Evolutionary conservation across 306 rosid genomes (phyloP), one percentile per base, ranked within the genome.

Genomic region (Castanospermum australe): DNA sequence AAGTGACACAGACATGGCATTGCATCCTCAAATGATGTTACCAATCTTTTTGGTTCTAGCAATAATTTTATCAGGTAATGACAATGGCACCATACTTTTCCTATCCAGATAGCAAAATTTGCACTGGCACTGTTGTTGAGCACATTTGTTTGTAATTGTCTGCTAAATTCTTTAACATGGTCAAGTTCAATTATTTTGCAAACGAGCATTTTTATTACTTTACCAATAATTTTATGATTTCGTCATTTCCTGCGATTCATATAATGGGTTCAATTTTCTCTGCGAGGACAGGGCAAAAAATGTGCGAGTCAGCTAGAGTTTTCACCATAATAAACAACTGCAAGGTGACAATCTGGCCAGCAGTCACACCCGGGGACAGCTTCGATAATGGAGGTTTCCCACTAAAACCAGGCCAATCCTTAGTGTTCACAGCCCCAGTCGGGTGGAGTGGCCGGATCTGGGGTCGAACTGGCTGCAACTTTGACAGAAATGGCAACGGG

Each of bases 391-490:
- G 97, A 32, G 99, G 99, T 0, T 95, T 92, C 25, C 55, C 22
- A 2, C 84, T 95, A 4, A 92, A 95, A 66, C 87, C 83, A 1
- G 90, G 92, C 8, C 91, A 95, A 18, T 84, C 98, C 14, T 7
- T 45, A 0, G 89, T 91, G 2, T 82, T 82, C 83, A 92, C 88
- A 0, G 97, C 97, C 13, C 98, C 98, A 2, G 77, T 87, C 0
- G 68, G 89, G 0, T 95, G 99, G 99, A 76, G 85, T 0, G 99
- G 99, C 3, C 81, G 99, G n/a, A 91, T 95, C 11, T 95, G 98
- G 98, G 97, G 94, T 14, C 87, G 99, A 79, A 92, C 94, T 1
- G 97, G 99, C 0, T 95, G 99, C 92, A 86, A 82, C n/a, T 95
- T 95, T 60, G 88, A 91, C 86, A 47, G 68, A 22, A 47, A 4